phyloP scores from a whole-genome alignment of 2,329 filamentous ascomycete genomes.

The Immersiporthe knoxdaviesiana region DNA sequence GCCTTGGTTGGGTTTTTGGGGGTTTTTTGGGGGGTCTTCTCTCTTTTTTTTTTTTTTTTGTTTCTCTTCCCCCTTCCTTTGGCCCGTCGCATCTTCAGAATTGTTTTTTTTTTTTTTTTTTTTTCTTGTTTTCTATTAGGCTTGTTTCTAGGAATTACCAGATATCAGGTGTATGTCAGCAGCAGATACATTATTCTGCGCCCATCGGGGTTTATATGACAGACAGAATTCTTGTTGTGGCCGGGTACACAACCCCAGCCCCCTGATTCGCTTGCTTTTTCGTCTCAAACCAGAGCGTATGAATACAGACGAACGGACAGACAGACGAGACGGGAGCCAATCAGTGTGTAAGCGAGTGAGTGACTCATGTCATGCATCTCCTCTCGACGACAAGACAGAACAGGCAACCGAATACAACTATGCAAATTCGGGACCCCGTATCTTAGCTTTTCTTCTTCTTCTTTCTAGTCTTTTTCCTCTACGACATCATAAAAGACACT shows the following conservation, averaged over 20 bases:
- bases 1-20: conserved; percentile 8
- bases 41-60: neutral
- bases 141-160: neutral
- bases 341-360: too few species aligned
- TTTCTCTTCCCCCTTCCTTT: conserved; percentile 1
- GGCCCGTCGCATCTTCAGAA: neutral
- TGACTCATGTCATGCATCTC: neutral
- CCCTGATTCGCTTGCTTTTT: too few species aligned
- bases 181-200: neutral
- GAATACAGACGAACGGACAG: neutral
- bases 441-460: too few species aligned
- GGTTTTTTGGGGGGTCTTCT: neutral
- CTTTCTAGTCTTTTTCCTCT: too few species aligned
- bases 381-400: neutral
- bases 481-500: too few species aligned
- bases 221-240: neutral
- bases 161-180: neutral
- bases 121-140: neutral
- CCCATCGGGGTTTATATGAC: neutral
- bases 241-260: too few species aligned
- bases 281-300: too few species aligned
- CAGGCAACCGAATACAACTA: neutral
- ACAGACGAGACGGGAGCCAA: neutral
- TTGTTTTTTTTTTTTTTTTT: neutral
- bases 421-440: too few species aligned